A percentile compares a stretch with the other conserved stretches of the same genome.
These are phyloP conservation scores for Sporisorium reilianum DNA, from an alignment of 1,284 basidiomycete species.

Conservation along the genomic window DNA sequence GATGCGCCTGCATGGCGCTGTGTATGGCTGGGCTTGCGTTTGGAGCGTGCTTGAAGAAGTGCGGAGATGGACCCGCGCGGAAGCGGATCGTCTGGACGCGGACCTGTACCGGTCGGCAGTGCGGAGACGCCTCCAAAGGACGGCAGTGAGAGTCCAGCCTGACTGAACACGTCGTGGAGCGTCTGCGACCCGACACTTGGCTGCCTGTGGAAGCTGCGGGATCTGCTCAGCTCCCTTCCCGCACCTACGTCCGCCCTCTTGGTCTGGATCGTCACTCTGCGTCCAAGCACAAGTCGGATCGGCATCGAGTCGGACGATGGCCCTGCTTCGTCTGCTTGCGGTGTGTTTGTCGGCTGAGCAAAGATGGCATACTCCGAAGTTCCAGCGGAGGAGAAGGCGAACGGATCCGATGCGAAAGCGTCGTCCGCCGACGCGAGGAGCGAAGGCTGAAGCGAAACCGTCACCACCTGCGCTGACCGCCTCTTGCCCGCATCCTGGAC, in stretches of 20 bases:
- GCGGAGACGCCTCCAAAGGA: slow-evolving; percentile 24
- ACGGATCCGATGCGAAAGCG: slow-evolving; percentile 19
- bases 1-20: slow-evolving; percentile 15
- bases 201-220: slow-evolving; percentile 41
- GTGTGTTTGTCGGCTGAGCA: slow-evolving; percentile 19
- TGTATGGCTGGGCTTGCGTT: slow-evolving; percentile 27
- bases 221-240: slow-evolving; percentile 26
- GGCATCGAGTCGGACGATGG: slow-evolving; percentile 7
- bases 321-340: slow-evolving; percentile 7
- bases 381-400: slow-evolving; percentile 7
- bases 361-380: slow-evolving; percentile 50
- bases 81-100: slow-evolving; percentile 59
- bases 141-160: slow-evolving; percentile 39
- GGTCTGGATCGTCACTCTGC: slow-evolving; percentile 22
- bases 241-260: slow-evolving; percentile 4
- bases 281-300: slow-evolving; percentile 40
- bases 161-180: slow-evolving; percentile 43
- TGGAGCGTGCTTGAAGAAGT: slow-evolving; percentile 41
- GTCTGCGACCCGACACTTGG: slow-evolving; percentile 27
- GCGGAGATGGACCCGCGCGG: slow-evolving; percentile 49
- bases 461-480: slow-evolving; percentile 32
- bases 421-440: slow-evolving; percentile 12
- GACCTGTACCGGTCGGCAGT: slow-evolving; percentile 6
- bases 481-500: slow-evolving; percentile 22
- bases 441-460: slow-evolving; percentile 26